Conservation (phyloP, 2,329 filamentous ascomycete species). For the Phoma sp. region DNA sequence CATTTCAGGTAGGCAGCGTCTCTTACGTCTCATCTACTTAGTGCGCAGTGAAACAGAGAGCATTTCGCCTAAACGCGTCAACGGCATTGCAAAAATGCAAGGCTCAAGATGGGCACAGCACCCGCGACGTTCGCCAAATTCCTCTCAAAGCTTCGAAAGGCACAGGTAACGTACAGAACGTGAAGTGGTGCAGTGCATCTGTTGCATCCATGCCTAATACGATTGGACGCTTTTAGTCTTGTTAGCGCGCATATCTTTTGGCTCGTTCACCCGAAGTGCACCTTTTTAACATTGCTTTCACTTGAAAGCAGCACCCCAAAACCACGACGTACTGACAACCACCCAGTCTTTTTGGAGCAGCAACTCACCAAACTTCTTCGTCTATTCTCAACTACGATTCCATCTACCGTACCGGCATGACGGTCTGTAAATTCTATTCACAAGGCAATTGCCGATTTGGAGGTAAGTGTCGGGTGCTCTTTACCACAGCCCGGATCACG, state of each 20-base stretch:
- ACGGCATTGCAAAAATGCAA: constrained; percentile 19
- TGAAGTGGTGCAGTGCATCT: constrained; percentile 12
- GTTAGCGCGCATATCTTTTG: constrained; percentile 30
- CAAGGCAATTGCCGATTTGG: constrained; percentile 70
- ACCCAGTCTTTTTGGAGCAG: constrained; percentile 19
- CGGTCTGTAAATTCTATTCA: constrained; percentile 68
- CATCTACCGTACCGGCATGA: constrained; percentile 36
- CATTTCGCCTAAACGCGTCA: background rate
- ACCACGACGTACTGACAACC: constrained; percentile 17
- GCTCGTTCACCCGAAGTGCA: constrained; percentile 19
- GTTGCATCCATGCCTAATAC: constrained; percentile 6
- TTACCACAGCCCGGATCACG: background rate
- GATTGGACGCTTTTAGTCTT: constrained; percentile 14
- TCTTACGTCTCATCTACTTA: background rate
- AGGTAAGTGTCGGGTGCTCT: constrained; percentile 52
- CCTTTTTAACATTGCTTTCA: constrained; percentile 11
- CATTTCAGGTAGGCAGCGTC: background rate
- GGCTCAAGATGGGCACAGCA: constrained; percentile 25
- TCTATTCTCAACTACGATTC: background rate
- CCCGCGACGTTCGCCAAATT: background rate
- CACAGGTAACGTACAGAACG: constrained; percentile 29
- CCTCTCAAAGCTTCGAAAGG: constrained; percentile 11
- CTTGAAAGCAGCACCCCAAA: constrained; percentile 4
- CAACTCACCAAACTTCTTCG: background rate
- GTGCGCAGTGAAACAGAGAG: too few relatives aligned